Evolutionary conservation across 1,139 yeast species (phyloP), one percentile per base, ranked within the genome.

Genomic region (Yarrowia galli): DNA sequence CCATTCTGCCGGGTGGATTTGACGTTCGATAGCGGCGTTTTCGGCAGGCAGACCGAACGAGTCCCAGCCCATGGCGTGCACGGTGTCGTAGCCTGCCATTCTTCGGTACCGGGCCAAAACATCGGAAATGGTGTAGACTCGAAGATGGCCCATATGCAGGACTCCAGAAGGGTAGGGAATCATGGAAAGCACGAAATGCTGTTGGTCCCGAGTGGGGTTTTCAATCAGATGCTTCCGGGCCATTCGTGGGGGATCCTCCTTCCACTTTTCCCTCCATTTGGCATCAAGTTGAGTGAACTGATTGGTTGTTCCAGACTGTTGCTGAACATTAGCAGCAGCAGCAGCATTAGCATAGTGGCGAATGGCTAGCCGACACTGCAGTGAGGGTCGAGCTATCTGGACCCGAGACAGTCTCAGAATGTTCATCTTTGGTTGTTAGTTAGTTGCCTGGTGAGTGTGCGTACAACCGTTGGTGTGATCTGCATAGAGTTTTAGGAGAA

Each of bases 31-130:
- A 0, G 99, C 99, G 0, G 99, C 99, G 78, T 95, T 95, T 76
- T 95, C 99, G 0, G 99, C 99, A 0, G 99, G 99, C 49, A 95
- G 81, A 0, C 99, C 99, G 81, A 95, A 95, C 0, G 98, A 97
- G 81, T 95, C 99, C 98, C 98, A 95, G 0, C 99, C 99, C 97
- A 95, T 93, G 0, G 99, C 98, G 76, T 95, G 97, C 7, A 93
- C 83, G 20, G 93, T 97, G 54, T 87, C 80, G 71, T 83, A 85
- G 0, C 97, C 98, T 68, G 84, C 85, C 79, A 91, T 84, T 71
- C 96, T 81, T 73, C 91, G 85, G 77, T 85, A 95, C 71, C 98
- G 80, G 0, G 97, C 85, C 48, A 95, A 76, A 0, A 88, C 89
- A 76, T 95, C 99, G 74, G 95, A 88, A 53, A 95, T 92, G 0